Percentiles rank a stretch among this genome's conserved stretches.
phyloP scores from a whole-genome alignment of 371 early-diverging fungal species.

The Saksenaea vasiformis region DNA sequence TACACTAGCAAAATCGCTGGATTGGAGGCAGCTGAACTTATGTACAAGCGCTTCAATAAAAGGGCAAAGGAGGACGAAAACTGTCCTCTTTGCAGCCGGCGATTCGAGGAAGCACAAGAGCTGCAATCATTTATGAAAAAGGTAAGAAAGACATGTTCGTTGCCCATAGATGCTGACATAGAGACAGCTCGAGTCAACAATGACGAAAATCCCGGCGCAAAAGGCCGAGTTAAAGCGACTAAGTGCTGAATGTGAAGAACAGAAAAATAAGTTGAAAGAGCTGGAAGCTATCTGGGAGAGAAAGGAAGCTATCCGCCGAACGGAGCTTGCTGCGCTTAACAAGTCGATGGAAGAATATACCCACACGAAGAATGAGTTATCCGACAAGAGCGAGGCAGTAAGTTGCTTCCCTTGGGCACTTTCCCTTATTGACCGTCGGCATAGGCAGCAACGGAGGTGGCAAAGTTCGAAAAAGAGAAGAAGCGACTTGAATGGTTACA shows the following conservation, averaged over 20 bases:
- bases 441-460: slow-evolving; percentile 18
- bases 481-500: slow-evolving; percentile 20
- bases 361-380: slow-evolving; percentile 27
- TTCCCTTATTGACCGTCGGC: neutral
- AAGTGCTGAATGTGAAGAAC: slow-evolving; percentile 30
- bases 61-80: slow-evolving; percentile 46
- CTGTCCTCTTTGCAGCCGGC: slow-evolving; percentile 78
- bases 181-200: slow-evolving; percentile 30
- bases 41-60: slow-evolving; percentile 62
- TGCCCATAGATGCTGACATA: neutral
- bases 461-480: slow-evolving; percentile 23
- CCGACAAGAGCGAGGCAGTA: slow-evolving; percentile 12
- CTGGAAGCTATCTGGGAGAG: slow-evolving; percentile 50
- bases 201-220: slow-evolving; percentile 52
- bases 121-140: slow-evolving; percentile 50
- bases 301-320: slow-evolving; percentile 25
- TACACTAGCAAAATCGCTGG: slow-evolving; percentile 14
- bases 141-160: slow-evolving; percentile 43
- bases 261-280: slow-evolving; percentile 34
- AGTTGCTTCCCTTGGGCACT: neutral
- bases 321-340: slow-evolving; percentile 21
- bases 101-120: slow-evolving; percentile 51
- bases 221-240: slow-evolving; percentile 37
- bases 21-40: slow-evolving; percentile 48
- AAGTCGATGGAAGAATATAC: slow-evolving; percentile 47